phyloP scores from a whole-genome alignment of 495 filamentous ascomycete genomes.

The Cercophora samala region DNA sequence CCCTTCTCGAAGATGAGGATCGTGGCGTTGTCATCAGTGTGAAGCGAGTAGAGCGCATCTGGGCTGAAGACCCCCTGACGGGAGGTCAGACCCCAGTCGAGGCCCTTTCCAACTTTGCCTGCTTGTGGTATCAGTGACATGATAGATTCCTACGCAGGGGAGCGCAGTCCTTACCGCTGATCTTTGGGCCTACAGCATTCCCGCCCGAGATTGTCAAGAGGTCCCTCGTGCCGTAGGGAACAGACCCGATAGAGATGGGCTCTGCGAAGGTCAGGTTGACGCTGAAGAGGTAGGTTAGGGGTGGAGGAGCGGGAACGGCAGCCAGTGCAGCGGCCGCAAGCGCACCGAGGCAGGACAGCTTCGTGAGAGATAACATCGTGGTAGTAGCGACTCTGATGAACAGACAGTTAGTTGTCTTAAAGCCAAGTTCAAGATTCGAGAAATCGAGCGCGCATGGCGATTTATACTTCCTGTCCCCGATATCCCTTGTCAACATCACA shows the following conservation, averaged over 20 bases:
- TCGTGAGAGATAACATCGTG: neutral
- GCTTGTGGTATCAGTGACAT: neutral
- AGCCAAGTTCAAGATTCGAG: neutral
- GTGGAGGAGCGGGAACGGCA: constrained; percentile 18
- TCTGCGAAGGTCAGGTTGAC: constrained; percentile 27
- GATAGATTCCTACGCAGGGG: neutral
- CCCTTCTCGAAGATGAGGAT: constrained; percentile 27
- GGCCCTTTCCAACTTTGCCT: constrained; percentile 23
- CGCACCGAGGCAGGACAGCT: constrained; percentile 1
- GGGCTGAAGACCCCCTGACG: constrained; percentile 25
- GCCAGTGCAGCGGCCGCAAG: constrained; percentile 7
- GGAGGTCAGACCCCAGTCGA: constrained; percentile 30
- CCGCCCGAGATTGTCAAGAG: constrained; percentile 27
- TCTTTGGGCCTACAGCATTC: constrained; percentile 24
- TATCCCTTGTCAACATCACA: neutral
- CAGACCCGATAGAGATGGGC: constrained; percentile 20
- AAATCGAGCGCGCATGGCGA: neutral
- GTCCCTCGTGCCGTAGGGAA: constrained; percentile 21
- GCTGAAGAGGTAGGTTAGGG: constrained; percentile 23
- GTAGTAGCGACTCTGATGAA: neutral
- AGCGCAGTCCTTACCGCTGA: constrained; percentile 15
- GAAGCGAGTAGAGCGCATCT: constrained; percentile 25
- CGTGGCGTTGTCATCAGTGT: constrained; percentile 27
- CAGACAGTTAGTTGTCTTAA: neutral
- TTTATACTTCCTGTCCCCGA: neutral